Conservation (phyloP, 345 rosid species). For the Litchi chinensis region DNA sequence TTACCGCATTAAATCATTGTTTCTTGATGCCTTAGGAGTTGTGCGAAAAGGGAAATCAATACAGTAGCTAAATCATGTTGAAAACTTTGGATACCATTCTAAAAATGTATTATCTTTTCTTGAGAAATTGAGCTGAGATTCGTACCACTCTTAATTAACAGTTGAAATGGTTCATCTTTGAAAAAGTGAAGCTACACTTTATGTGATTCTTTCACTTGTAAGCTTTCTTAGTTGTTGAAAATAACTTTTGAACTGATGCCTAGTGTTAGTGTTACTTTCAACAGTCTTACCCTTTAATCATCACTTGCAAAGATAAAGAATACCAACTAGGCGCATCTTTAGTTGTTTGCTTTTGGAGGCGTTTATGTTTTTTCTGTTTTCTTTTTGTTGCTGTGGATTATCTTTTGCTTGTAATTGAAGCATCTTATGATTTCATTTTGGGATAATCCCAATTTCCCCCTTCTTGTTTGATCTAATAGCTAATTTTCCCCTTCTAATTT, state of each 20-base stretch:
- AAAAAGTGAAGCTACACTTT: not conserved
- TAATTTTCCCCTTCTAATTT: no score
- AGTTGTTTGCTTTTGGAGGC: conserved; percentile 7
- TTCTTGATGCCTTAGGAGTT: not conserved
- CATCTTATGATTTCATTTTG: conserved; percentile 17
- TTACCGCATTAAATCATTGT: not conserved
- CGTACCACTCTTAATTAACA: not conserved
- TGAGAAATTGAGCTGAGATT: not conserved
- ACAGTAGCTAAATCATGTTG: not conserved
- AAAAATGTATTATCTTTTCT: not conserved
- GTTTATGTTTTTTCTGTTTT: not conserved
- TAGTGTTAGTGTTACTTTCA: not conserved
- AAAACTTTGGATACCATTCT: not conserved
- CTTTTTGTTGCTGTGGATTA: not conserved
- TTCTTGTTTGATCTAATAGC: no score
- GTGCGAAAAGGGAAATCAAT: not conserved
- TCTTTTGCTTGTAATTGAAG: conserved; percentile 15
- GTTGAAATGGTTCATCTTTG: not conserved
- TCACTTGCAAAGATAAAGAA: conserved; percentile 13
- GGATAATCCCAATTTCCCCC: no score
- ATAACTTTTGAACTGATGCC: not conserved
- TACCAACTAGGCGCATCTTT: not conserved
- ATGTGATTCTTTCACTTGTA: not conserved
- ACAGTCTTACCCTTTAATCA: not conserved
- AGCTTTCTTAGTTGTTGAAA: not conserved